Evolutionary conservation across 495 filamentous ascomycete genomes (phyloP).

Genomic region (Penicillium pancosmium): DNA sequence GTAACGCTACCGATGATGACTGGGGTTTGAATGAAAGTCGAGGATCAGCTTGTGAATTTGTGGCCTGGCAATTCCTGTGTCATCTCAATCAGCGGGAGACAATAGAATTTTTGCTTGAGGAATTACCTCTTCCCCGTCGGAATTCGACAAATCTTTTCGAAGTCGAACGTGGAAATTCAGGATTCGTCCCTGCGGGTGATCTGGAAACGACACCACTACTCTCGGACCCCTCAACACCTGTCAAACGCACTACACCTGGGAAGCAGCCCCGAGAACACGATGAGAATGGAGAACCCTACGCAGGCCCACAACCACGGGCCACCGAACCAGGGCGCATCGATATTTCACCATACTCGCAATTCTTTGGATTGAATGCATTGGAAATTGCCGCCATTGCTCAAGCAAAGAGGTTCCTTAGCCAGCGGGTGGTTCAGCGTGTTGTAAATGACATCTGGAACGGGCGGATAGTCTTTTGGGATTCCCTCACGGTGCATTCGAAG

Average conservation of each 20-base stretch:
- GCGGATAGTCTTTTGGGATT: constrained; percentile 91
- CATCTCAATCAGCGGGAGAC: constrained; percentile 78
- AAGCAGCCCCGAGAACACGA: neutral
- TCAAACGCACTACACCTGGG: constrained; percentile 23
- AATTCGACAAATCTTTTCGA: constrained; percentile 24
- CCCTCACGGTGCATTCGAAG: constrained; percentile 68
- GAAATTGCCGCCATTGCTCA: constrained; percentile 89
- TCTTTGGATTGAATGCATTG: constrained; percentile 79
- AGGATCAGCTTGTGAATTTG: constrained; percentile 85
- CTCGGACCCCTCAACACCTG: constrained; percentile 26
- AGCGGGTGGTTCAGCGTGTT: constrained; percentile 82
- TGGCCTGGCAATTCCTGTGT: constrained; percentile 86
- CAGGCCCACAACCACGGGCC: constrained; percentile 16
- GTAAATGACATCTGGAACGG: constrained; percentile 91
- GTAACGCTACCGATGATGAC: constrained; percentile 60
- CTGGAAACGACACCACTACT: constrained; percentile 38
- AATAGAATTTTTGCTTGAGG: constrained; percentile 81
- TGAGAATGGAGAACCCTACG: neutral
- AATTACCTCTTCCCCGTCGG: constrained; percentile 55
- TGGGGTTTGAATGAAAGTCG: constrained; percentile 74
- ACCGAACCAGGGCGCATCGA: constrained; percentile 25
- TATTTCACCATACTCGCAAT: constrained; percentile 64
- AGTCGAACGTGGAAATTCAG: constrained; percentile 30
- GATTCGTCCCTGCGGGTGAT: constrained; percentile 15
- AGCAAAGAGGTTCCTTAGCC: constrained; percentile 88